Evolutionary conservation across 345 rosid species (phyloP).

Genomic region (Capsella bursapastoris): DNA sequence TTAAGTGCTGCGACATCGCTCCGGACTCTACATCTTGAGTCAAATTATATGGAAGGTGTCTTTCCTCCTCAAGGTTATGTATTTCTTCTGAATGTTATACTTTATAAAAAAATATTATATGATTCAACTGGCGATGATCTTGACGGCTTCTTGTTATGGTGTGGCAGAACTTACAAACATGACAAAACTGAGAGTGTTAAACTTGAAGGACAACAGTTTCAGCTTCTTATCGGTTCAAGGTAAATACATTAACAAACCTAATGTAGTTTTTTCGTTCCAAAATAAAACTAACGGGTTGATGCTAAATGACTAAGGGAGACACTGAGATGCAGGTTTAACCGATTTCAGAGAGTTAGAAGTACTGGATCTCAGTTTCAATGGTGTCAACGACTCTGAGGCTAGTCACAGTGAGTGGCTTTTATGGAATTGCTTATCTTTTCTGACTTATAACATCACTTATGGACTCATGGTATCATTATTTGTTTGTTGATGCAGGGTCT

Average conservation of each 20-base stretch:
- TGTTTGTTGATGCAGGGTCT: constrained; percentile 21
- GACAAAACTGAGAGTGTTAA: constrained; percentile 16
- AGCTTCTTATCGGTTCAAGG: constrained; percentile 33
- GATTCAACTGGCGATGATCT: constrained; percentile 6
- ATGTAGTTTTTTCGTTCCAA: not conserved
- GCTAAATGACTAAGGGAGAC: not conserved
- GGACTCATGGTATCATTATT: constrained; percentile 2
- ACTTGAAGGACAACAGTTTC: constrained; percentile 28
- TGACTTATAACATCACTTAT: constrained; percentile 8
- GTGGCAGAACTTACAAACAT: constrained; percentile 21
- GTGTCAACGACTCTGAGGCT: constrained; percentile 17
- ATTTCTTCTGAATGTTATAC: not conserved
- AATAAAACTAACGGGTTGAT: not conserved
- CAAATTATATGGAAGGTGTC: constrained; percentile 35
- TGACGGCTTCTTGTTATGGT: constrained; percentile 8
- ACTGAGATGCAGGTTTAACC: constrained; percentile 20
- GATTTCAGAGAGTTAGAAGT: constrained; percentile 18
- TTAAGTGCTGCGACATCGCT: constrained; percentile 29
- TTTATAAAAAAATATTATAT: not conserved
- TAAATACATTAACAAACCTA: not conserved
- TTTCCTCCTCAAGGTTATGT: constrained; percentile 30
- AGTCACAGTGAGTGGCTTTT: constrained; percentile 23
- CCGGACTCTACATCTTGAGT: constrained; percentile 25
- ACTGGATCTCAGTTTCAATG: constrained; percentile 27
- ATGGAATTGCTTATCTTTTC: not conserved